A percentile compares a stretch with the other conserved stretches of the same genome.
Conservation (phyloP, 2,329 filamentous ascomycete species). For the Hirsutella thompsonii region DNA sequence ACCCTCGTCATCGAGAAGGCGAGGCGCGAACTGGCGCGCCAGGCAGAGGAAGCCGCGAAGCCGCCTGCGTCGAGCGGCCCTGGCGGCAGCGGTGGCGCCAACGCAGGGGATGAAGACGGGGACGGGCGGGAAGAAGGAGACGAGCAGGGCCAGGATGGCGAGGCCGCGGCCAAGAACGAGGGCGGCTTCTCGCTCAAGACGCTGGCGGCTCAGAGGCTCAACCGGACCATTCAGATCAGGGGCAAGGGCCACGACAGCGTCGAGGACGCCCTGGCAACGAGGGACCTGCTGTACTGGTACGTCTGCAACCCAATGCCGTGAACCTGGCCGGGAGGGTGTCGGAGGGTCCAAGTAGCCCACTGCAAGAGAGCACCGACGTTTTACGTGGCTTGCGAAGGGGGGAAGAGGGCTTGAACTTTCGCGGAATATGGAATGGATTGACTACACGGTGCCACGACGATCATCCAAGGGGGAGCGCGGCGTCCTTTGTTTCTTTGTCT, state of each 20-base stretch:
- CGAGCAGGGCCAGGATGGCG: conserved; percentile 2
- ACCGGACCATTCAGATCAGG: conserved; percentile 24
- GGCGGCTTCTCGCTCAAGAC: conserved; percentile 24
- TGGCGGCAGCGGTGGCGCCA: not conserved
- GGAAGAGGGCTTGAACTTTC: no score
- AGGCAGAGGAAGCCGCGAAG: conserved; percentile 7
- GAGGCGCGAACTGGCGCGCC: conserved; percentile 4
- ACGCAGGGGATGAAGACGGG: not conserved
- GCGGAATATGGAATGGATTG: no score
- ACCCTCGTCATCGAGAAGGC: conserved; percentile 22
- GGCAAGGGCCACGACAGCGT: conserved; percentile 26
- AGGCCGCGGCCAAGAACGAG: conserved; percentile 4
- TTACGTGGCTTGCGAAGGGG: no score
- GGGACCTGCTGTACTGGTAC: conserved; percentile 28
- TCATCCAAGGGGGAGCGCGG: no score
- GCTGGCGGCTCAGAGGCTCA: conserved; percentile 21
- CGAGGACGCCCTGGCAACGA: conserved; percentile 29
- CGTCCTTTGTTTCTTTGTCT: no score
- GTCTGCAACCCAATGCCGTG: conserved; percentile 5
- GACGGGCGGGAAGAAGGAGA: not conserved
- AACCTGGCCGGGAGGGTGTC: no score
- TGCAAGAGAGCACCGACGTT: no score
- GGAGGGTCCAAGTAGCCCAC: no score
- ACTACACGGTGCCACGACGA: no score
- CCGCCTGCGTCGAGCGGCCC: not conserved